Evolutionary conservation across 1,284 basidiomycete species (phyloP), one percentile per base, ranked within the genome.

Genomic region (Heimioporus retisporus): DNA sequence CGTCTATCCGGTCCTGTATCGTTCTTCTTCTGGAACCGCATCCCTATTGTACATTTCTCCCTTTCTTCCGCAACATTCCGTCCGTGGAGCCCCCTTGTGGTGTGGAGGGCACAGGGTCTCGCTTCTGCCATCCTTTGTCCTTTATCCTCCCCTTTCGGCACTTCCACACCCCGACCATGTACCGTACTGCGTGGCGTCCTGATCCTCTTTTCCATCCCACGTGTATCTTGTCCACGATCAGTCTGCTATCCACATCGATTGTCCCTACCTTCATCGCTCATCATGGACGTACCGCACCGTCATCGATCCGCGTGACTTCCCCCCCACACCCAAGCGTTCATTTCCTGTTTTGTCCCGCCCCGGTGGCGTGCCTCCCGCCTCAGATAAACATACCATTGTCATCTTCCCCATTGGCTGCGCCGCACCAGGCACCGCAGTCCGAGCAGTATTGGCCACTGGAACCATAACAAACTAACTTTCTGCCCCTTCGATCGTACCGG

Each of bases 51-150:
- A 21, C n/a, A 40, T 48, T 19, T 59, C 40, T 53, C 51, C 48
- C 18, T 53, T 63, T 55, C n/a, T 60, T 42, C 55, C 18, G 46
- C 43, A 60, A 54, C 51, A 43, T 64, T 61, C 43, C 31, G 25
- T 56, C 61, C 59, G 64, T 61, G 44, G 21, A 28, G 55, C n/a
- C 56, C 61, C 6, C 59, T 63, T 56, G 55, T 43, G 62, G 68
- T 56, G 55, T 43, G 62, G 68, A 60, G 71, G 73, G 73, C 61
- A 42, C 60, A 74, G 73, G 73, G 75, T 55, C 50, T 54, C 55
- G 42, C 23, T 25, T 14, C n/a, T 43, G 46, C 44, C 50, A 15
- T 40, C 35, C 35, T 23, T 15, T 59, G 48, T 50, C 59, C 48
- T 23, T 15, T 59, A 51, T 50, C 59, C 48, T 68, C 57, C 64